Percentiles rank a stretch among this genome's conserved stretches.
phyloP scores from a whole-genome alignment of 768 basidiomycete species.

The Suillus hirtellus region DNA sequence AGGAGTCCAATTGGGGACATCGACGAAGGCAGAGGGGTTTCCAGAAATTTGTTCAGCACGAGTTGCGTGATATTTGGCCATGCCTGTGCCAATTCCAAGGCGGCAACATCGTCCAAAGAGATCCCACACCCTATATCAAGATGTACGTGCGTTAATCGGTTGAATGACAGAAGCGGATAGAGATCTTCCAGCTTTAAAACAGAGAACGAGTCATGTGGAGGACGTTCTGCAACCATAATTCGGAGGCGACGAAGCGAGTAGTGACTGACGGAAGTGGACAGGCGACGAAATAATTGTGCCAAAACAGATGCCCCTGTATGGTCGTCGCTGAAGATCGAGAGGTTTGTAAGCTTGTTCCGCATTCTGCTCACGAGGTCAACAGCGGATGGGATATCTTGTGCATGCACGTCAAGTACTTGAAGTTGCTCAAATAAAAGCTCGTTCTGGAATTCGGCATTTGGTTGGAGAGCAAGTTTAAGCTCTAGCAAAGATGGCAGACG shows the following conservation, averaged over 20 bases:
- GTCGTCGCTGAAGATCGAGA: not conserved
- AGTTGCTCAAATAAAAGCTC: not conserved
- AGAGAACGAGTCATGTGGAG: not conserved
- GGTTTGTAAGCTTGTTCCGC: conserved; percentile 3
- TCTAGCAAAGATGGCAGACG: conserved; percentile 21
- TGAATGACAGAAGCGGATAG: conserved; percentile 11
- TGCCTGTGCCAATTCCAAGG: conserved; percentile 20
- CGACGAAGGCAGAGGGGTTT: not conserved
- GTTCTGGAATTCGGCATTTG: not conserved
- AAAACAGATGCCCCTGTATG: not conserved
- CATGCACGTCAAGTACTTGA: conserved; percentile 2
- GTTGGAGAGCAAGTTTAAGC: conserved; percentile 1
- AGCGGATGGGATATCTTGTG: not conserved
- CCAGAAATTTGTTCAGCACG: not conserved
- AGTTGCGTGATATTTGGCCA: conserved; percentile 17
- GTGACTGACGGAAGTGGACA: not conserved
- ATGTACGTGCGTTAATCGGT: conserved; percentile 26
- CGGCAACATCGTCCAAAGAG: conserved; percentile 21
- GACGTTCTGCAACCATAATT: not conserved
- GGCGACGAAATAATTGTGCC: not conserved
- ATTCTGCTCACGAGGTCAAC: conserved; percentile 5
- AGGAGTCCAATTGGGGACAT: conserved; percentile 24
- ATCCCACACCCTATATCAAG: conserved; percentile 22
- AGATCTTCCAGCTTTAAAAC: not conserved
- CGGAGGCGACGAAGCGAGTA: not conserved